Evolutionary conservation across 2,329 filamentous ascomycete species (phyloP).

Genomic region (Dactylellina sp.): DNA sequence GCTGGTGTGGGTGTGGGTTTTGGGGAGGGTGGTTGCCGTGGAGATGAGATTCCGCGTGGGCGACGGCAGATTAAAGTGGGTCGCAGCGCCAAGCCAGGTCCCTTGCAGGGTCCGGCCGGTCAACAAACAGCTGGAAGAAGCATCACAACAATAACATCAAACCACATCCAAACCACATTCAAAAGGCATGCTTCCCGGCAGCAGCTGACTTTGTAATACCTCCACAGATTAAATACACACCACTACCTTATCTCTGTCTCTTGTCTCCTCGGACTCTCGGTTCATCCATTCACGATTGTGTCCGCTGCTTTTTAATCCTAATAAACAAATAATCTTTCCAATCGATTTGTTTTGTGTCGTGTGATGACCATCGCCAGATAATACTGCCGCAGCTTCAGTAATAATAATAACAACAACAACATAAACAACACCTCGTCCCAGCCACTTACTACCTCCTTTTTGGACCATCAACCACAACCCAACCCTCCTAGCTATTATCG

Average conservation of each 20-base stretch:
- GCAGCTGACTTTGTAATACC: no score
- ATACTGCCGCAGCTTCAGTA: no score
- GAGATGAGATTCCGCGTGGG: conserved; percentile 17
- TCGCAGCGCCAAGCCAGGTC: conserved; percentile 21
- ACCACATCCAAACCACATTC: conserved; percentile 1
- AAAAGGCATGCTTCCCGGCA: no score
- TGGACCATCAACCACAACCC: not conserved
- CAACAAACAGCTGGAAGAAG: conserved; percentile 55
- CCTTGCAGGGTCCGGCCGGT: conserved; percentile 35
- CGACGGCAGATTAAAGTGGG: no score
- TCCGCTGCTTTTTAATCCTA: not conserved
- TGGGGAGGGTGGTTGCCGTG: conserved; percentile 28
- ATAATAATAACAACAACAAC: conserved; percentile 23
- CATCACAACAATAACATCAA: conserved; percentile 36
- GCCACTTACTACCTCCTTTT: not conserved
- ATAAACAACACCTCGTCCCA: conserved; percentile 19
- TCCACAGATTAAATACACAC: not conserved
- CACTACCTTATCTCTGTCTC: not conserved
- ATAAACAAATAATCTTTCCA: not conserved
- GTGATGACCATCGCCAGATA: conserved; percentile 62
- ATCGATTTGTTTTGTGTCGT: conserved; percentile 5
- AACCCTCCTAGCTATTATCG: not conserved
- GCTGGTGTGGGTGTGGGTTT: no score
- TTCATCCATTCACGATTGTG: not conserved
- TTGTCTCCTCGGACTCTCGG: no score